Percentiles rank a stretch among this genome's conserved stretches.
Evolutionary conservation across 257 asterid genomes (phyloP).

Genomic region (Anisodus tanguticus): DNA sequence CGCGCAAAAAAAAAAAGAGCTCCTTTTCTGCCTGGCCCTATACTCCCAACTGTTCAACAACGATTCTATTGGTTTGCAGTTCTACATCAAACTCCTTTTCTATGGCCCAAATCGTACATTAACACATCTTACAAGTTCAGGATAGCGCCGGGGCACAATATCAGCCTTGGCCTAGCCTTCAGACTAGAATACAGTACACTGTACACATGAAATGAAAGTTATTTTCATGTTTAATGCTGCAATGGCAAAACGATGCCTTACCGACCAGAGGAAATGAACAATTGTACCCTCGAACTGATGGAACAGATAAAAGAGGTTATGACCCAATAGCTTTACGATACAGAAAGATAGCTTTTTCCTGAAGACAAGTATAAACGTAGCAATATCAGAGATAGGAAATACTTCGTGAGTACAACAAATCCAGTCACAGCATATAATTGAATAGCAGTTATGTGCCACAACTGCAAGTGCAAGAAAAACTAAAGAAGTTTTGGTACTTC

Average conservation of each 20-base stretch:
- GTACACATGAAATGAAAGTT: neutral
- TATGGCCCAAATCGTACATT: neutral
- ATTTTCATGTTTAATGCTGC: neutral
- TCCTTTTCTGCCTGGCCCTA: too few relatives aligned
- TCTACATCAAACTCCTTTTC: neutral
- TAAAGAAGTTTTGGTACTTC: neutral
- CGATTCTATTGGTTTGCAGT: too few relatives aligned
- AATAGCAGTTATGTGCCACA: neutral
- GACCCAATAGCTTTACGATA: neutral
- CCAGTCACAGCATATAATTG: neutral
- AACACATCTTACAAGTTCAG: too few relatives aligned
- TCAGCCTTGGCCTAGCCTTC: neutral
- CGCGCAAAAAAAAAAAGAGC: too few relatives aligned
- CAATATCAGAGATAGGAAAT: neutral
- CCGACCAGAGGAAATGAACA: neutral
- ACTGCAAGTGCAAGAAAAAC: neutral
- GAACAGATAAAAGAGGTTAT: neutral
- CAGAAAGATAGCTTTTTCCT: neutral
- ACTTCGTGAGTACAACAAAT: neutral
- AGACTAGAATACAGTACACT: neutral
- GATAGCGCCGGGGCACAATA: too few relatives aligned
- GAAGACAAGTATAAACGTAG: neutral
- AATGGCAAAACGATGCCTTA: neutral
- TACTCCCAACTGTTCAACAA: too few relatives aligned
- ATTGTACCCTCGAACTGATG: neutral